Evolutionary conservation across 768 basidiomycete genomes (phyloP).

Genomic region (Tricholoma saponaceum): DNA sequence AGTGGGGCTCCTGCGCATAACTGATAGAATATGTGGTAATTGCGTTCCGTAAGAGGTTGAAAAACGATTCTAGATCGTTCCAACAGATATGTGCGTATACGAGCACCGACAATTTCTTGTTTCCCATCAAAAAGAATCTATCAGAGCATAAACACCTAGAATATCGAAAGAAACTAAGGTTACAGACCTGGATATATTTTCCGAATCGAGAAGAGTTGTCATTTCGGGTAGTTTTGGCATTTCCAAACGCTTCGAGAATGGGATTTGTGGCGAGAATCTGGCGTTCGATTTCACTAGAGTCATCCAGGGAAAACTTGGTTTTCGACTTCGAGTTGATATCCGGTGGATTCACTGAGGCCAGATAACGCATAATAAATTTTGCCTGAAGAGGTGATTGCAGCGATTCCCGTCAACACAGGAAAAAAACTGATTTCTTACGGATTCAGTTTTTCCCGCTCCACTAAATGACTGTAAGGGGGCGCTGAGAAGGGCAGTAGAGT

Average conservation of each 20-base stretch:
- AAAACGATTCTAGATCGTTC: slow-evolving; percentile 98
- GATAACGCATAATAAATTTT: slow-evolving; percentile 98
- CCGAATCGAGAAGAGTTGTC: slow-evolving; percentile 99
- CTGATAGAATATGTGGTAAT: slow-evolving; percentile 99
- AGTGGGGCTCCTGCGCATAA: slow-evolving; percentile 94
- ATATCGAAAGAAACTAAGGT: not conserved
- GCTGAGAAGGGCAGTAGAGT: slow-evolving; percentile 4
- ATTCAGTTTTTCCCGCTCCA: slow-evolving; percentile 99
- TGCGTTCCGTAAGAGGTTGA: slow-evolving; percentile 94
- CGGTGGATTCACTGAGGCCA: slow-evolving; percentile 94
- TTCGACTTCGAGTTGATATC: slow-evolving; percentile 55
- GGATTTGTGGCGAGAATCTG: slow-evolving; percentile 99
- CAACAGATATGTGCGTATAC: slow-evolving; percentile 97
- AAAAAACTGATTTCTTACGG: slow-evolving; percentile 41
- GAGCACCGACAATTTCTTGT: slow-evolving; percentile 96
- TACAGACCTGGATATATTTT: slow-evolving; percentile 94
- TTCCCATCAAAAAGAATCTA: slow-evolving; percentile 95
- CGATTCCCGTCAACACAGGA: not conserved
- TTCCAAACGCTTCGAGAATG: slow-evolving; percentile 97
- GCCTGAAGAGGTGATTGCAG: slow-evolving; percentile 44
- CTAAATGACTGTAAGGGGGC: slow-evolving; percentile 36
- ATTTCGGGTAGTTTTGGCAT: slow-evolving; percentile 98
- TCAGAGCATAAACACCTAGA: slow-evolving; percentile 2
- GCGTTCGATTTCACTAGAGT: slow-evolving; percentile 90
- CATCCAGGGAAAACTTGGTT: slow-evolving; percentile 73